phyloP scores from a whole-genome alignment of 2,329 filamentous ascomycete genomes.

The Trematosphaeria pertusa region DNA sequence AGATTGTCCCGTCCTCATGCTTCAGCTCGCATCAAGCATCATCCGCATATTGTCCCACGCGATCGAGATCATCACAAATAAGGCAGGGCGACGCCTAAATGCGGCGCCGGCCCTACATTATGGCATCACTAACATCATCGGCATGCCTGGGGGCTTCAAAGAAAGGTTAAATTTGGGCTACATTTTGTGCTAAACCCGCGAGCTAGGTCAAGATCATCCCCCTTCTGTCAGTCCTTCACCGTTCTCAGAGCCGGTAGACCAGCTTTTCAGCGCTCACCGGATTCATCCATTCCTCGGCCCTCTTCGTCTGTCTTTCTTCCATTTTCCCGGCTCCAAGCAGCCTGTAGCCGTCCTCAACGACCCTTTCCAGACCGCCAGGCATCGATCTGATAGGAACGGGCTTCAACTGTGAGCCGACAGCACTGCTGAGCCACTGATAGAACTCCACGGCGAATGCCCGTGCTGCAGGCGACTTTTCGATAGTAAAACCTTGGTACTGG shows the following conservation, averaged over 20 bases:
- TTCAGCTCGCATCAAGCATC: too few relatives aligned
- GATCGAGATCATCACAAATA: too few relatives aligned
- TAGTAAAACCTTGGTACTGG: conserved; percentile 44
- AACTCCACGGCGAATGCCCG: conserved; percentile 42
- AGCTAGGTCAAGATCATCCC: too few relatives aligned
- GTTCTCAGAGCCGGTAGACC: conserved; percentile 23
- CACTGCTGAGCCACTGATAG: conserved; percentile 43
- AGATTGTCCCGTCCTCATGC: too few relatives aligned
- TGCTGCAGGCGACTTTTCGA: conserved; percentile 24
- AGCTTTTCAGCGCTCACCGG: conserved; percentile 53
- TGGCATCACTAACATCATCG: too few relatives aligned
- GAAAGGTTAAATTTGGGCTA: too few relatives aligned
- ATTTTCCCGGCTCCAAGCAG: conserved; percentile 33
- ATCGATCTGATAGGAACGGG: conserved; percentile 41
- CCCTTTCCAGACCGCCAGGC: conserved; percentile 29
- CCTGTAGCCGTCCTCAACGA: conserved; percentile 30
- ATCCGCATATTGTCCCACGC: too few relatives aligned
- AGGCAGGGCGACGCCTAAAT: too few relatives aligned
- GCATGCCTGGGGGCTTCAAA: too few relatives aligned
- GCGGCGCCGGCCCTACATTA: too few relatives aligned
- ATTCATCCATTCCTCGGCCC: conserved; percentile 43
- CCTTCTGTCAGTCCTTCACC: too few relatives aligned
- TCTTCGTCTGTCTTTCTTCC: conserved; percentile 21
- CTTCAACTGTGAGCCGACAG: conserved; percentile 17
- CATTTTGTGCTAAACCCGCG: too few relatives aligned